Evolutionary conservation across 139 green algal species (phyloP), one percentile per base, ranked within the genome.

Genomic region (Picocystis salinarum): DNA sequence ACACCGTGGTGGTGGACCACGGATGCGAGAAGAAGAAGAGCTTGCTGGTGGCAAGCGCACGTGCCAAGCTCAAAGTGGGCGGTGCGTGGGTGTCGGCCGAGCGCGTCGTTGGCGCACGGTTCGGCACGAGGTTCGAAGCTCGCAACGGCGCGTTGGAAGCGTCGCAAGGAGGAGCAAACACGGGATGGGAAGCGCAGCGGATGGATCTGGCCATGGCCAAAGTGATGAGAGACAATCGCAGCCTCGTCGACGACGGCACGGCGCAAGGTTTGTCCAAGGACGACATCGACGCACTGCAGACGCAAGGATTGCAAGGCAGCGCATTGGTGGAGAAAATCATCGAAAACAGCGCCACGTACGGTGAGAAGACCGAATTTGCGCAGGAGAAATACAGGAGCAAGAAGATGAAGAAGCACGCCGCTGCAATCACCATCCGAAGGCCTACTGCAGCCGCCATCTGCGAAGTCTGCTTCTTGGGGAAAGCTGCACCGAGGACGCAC

Each of bases 311-410:
- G 41, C 26, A 24, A 6, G 80, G 75, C 2, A 39, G 42, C 0
- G 75, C 79, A 23, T 88, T 92, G 28, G 53, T 92, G 11, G 66
- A 62, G 0, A 74, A 74, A 2, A 55, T 93, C 20, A 48, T 48
- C 28, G 66, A 46, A 40, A 76, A 77, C 64, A 77, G 58, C 29
- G 54, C 67, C 15, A 89, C 78, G 0, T 93, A 78, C 62, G 49
- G 72, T 6, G 37, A 27, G 42, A 87, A 85, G 56, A 90, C 74
- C 2, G 71, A 77, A 40, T 89, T 86, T 50, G 61, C 69, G 9
- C 80, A 92, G 55, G 79, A 79, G 31, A 65, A 65, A 55, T 65
- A 65, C 33, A 54, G 46, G 37, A 71, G 66, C 29, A 68, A 64
- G 42, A 80, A 80, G 52, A 36, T 53, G 0, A 56, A 64, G 13